Base-by-base conservation (phyloP, 805 yeast genomes). In the Starmera pachycereana region DNA sequence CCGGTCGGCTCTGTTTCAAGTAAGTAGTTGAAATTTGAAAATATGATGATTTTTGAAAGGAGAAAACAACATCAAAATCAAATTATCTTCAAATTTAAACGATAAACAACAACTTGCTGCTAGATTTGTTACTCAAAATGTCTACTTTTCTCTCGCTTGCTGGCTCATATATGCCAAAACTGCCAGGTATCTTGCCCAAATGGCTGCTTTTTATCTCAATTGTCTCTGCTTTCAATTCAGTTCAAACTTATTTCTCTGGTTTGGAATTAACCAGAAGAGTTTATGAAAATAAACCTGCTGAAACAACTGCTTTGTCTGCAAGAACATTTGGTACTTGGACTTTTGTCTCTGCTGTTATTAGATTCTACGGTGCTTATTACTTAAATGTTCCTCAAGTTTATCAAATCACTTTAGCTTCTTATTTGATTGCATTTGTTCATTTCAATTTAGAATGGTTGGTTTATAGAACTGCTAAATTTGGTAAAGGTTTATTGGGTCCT, bases 311-410 rank as follows among this genome's bases (percentile, higher is more conserved):
- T 12, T 68, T 92, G 48, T 78, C 92, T 50, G 96, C 96, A n/a
- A 75, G 98, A 53, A 90, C 98, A 0, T 92, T 92, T 60, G 98
- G 98, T 29, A 92, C 98, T 1, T 92, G 98, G 98, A 92, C 98
- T 0, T 67, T 89, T 32, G 71, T 89, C 50, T 79, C 96, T 3
- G 75, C 95, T 2, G 68, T 90, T 28, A 80, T 92, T 37, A 76
- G 98, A 56, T 71, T 80, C 47, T 87, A 84, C 58, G 96, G 95
- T 41, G 94, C 97, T 12, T 83, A 81, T 62, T 67, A 83, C 56
- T 66, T 84, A 42, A 66, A 68, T 40, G 78, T 79, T 50, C 76
- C 76, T 19, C 82, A 79, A 48, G 76, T 89, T 39, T 92, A 76
- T 61, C 78, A 83, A 50, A 67, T 92, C 48, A 81, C 89, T 14